A percentile compares a stretch with the other conserved stretches of the same genome.
Conservation (phyloP, 176 grass and related monocot species). For the Tillandsia leiboldiana region DNA sequence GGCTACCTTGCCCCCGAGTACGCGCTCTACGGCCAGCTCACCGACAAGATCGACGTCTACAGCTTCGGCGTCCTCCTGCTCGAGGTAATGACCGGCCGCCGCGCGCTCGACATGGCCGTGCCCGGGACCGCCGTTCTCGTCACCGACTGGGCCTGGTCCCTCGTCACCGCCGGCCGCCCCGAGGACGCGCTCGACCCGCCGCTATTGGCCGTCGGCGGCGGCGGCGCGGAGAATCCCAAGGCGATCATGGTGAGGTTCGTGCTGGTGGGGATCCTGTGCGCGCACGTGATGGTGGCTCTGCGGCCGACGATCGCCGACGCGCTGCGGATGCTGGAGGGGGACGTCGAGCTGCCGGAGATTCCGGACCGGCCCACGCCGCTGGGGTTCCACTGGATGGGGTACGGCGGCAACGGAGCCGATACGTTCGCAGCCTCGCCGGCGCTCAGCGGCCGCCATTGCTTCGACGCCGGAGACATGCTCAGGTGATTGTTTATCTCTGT, state of each 20-base stretch:
- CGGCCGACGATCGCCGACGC: constrained; percentile 74
- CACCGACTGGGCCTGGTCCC: constrained; percentile 86
- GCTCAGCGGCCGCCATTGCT: constrained; percentile 19
- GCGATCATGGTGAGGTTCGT: constrained; percentile 79
- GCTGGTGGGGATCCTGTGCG: constrained; percentile 67
- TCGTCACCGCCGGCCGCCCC: constrained; percentile 41
- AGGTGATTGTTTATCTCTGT: constrained; percentile 11
- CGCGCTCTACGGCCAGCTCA: constrained; percentile 91
- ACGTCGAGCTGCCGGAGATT: constrained; percentile 60
- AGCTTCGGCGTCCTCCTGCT: constrained; percentile 86
- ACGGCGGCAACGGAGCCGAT: constrained; percentile 15
- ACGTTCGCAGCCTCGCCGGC: constrained; percentile 52
- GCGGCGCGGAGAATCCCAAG: constrained; percentile 9
- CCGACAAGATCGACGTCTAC: constrained; percentile 90
- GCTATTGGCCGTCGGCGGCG: constrained; percentile 1
- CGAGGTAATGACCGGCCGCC: constrained; percentile 64
- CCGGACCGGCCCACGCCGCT: constrained; percentile 61
- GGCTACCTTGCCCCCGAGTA: constrained; percentile 97
- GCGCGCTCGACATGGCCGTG: constrained; percentile 59
- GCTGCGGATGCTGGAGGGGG: constrained; percentile 84
- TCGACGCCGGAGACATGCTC: constrained; percentile 47
- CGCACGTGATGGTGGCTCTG: constrained; percentile 76
- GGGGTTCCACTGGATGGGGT: constrained; percentile 32
- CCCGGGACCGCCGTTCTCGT: constrained; percentile 57
- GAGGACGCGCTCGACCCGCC: constrained; percentile 39